These are phyloP conservation scores for Phytopythium litorale DNA, from an alignment of 352 stramenopile genomes.

Conservation along the genomic window DNA sequence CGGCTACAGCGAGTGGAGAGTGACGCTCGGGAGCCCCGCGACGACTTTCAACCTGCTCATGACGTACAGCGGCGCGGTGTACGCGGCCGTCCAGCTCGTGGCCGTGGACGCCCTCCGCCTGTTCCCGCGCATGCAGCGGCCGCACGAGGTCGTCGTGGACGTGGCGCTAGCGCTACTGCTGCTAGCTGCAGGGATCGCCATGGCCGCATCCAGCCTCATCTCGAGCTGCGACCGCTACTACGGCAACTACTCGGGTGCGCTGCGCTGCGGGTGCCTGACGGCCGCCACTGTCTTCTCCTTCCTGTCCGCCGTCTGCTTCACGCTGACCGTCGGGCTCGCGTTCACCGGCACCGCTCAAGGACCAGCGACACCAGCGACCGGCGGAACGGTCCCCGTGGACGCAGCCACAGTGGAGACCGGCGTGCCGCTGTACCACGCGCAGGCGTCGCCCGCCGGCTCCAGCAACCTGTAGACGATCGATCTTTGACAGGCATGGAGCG, in stretches of 20 bases:
- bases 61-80: background rate
- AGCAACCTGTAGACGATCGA: no score
- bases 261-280: constrained; percentile 48
- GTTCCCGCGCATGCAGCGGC: background rate
- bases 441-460: background rate
- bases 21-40: constrained; percentile 1
- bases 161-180: background rate
- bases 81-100: constrained; percentile 2
- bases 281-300: constrained; percentile 49
- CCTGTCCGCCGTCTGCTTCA: constrained; percentile 33
- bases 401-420: background rate
- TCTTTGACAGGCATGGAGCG: no score
- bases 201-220: constrained; percentile 2
- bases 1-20: background rate
- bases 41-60: constrained; percentile 4
- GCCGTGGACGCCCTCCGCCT: background rate
- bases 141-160: background rate
- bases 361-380: background rate
- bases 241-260: background rate
- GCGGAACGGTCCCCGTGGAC: background rate
- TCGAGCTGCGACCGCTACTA: constrained; percentile 1
- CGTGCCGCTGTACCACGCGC: background rate
- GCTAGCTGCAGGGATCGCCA: background rate
- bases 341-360: constrained; percentile 13
- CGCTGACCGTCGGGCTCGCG: constrained; percentile 28